Percentiles rank a stretch among this genome's conserved stretches.
phyloP scores from a whole-genome alignment of 2,329 filamentous ascomycete genomes.

The Cladosporium sp. region DNA sequence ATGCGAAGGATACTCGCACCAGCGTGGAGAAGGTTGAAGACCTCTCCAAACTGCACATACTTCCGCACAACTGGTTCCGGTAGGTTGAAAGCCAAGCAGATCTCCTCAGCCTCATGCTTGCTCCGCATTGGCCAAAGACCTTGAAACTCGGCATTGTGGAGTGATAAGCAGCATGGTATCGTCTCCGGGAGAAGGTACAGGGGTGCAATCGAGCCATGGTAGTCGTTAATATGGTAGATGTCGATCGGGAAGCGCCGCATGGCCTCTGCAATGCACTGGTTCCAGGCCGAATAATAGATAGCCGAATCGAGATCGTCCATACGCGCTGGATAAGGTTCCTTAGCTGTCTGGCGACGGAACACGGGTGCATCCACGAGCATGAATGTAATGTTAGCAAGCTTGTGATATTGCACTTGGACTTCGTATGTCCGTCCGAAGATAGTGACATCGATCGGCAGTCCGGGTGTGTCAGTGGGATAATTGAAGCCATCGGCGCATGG shows the following conservation, averaged over 20 bases:
- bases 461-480: slow-evolving; percentile 60
- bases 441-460: slow-evolving; percentile 62
- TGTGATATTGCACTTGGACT: slow-evolving; percentile 64
- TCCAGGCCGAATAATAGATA: slow-evolving; percentile 70
- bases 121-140: slow-evolving; percentile 68
- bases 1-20: slow-evolving; percentile 65
- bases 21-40: slow-evolving; percentile 67
- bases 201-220: slow-evolving; percentile 63
- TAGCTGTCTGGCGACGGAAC: slow-evolving; percentile 64
- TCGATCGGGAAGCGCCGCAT: slow-evolving; percentile 63
- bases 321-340: slow-evolving; percentile 64
- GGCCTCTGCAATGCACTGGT: slow-evolving; percentile 65
- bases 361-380: slow-evolving; percentile 67
- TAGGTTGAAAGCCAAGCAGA: slow-evolving; percentile 66
- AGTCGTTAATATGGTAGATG: slow-evolving; percentile 66
- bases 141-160: slow-evolving; percentile 70
- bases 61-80: slow-evolving; percentile 56
- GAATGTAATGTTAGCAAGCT: slow-evolving; percentile 65
- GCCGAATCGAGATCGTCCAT: slow-evolving; percentile 70
- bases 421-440: slow-evolving; percentile 62
- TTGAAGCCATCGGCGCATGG: slow-evolving; percentile 61
- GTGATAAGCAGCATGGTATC: slow-evolving; percentile 62
- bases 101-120: slow-evolving; percentile 60
- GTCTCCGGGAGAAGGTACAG: slow-evolving; percentile 64
- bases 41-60: slow-evolving; percentile 67